Evolutionary conservation across 768 basidiomycete genomes (phyloP).

Genomic region (Cyclocybe aegerita): DNA sequence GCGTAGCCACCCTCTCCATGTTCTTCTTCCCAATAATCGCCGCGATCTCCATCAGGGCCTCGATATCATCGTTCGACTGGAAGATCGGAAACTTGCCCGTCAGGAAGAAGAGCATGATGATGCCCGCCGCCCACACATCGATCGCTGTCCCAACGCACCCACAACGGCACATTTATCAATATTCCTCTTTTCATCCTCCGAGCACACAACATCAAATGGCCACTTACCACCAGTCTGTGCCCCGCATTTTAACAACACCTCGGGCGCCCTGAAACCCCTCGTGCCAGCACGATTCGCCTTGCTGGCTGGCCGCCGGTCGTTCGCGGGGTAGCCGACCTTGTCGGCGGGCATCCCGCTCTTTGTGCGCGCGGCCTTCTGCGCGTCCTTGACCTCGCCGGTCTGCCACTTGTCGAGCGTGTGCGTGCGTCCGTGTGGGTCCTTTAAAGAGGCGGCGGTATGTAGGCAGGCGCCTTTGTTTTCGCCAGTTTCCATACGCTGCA

Average conservation of each 20-base stretch:
- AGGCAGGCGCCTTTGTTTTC: constrained; percentile 62
- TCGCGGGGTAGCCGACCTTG: constrained; percentile 73
- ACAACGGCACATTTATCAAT: background rate
- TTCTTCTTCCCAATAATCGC: constrained; percentile 77
- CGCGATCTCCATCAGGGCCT: constrained; percentile 95
- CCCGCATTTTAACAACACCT: constrained; percentile 91
- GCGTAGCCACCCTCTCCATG: constrained; percentile 82
- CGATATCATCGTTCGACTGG: constrained; percentile 90
- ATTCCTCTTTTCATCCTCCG: no score
- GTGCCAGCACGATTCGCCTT: constrained; percentile 98
- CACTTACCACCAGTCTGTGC: constrained; percentile 89
- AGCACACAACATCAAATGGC: no score
- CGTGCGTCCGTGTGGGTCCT: constrained; percentile 70
- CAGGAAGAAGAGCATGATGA: constrained; percentile 90
- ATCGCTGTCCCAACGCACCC: constrained; percentile 57
- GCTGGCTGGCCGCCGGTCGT: constrained; percentile 71
- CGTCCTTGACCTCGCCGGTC: constrained; percentile 47
- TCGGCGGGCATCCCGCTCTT: constrained; percentile 58
- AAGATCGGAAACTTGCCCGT: constrained; percentile 92
- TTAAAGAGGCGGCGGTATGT: constrained; percentile 65
- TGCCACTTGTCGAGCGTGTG: constrained; percentile 42
- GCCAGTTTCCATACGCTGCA: constrained; percentile 55
- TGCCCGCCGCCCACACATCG: constrained; percentile 95
- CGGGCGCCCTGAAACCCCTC: constrained; percentile 94
- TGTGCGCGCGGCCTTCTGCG: constrained; percentile 59